These are phyloP conservation scores for Tetrapisispora namnaoensis DNA, from an alignment of 805 yeast species.

Conservation along the genomic window DNA sequence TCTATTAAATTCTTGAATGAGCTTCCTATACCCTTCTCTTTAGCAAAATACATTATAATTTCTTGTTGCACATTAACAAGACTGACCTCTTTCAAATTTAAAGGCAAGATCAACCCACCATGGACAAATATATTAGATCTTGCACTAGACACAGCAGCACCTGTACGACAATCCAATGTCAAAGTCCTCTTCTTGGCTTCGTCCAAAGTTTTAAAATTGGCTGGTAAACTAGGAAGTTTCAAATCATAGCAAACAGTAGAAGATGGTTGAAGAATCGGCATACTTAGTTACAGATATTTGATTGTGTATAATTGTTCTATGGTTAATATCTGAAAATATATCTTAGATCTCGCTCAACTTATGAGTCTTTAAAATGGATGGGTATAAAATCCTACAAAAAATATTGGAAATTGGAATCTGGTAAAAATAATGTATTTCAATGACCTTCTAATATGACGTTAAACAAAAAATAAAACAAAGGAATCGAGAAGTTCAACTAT, in stretches of 20 bases:
- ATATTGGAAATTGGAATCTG: too few relatives aligned
- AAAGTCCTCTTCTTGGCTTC: slow-evolving; percentile 39
- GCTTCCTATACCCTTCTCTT: slow-evolving; percentile 14
- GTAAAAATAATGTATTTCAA: too few relatives aligned
- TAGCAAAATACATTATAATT: slow-evolving; percentile 30
- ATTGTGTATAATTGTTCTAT: not conserved
- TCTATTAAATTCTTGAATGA: slow-evolving; percentile 22
- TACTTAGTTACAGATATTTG: not conserved
- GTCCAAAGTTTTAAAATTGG: slow-evolving; percentile 16
- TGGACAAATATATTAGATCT: slow-evolving; percentile 52
- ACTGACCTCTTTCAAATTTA: slow-evolving; percentile 37
- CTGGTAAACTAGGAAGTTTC: slow-evolving; percentile 39
- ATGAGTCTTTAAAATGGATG: too few relatives aligned
- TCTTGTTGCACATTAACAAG: slow-evolving; percentile 32
- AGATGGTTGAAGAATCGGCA: slow-evolving; percentile 49
- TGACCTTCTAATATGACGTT: too few relatives aligned
- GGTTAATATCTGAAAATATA: too few relatives aligned
- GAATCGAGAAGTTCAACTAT: too few relatives aligned
- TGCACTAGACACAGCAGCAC: slow-evolving; percentile 49
- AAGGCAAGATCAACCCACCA: slow-evolving; percentile 60
- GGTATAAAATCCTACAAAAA: too few relatives aligned
- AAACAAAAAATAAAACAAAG: too few relatives aligned
- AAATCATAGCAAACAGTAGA: slow-evolving; percentile 50
- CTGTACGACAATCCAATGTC: slow-evolving; percentile 54
- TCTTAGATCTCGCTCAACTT: too few relatives aligned